Evolutionary conservation across 768 basidiomycete species (phyloP), one percentile per base, ranked within the genome.

Genomic region (Calocybe gangraenosa): DNA sequence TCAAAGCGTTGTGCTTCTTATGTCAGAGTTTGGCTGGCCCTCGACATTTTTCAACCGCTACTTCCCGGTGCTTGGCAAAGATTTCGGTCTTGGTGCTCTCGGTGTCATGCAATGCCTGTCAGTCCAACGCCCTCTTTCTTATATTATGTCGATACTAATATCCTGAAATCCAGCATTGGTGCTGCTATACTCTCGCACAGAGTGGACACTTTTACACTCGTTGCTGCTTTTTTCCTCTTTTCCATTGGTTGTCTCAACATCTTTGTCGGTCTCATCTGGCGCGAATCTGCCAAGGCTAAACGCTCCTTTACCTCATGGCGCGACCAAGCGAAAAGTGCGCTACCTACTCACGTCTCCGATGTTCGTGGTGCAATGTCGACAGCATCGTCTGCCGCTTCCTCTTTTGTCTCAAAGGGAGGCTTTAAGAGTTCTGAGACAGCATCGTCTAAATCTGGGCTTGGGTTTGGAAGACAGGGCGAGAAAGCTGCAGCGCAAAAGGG

Each of bases 211-310:
- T 94, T 95, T 70, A 82, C 91, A 17, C 87, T 94, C 59, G 92
- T 92, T 50, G 75, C 91, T 3, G 91, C 87, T 37, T 94, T 94
- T 74, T 84, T 95, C 72, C 78, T 95, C 49, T 95, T 95, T 70
- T 76, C 90, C 41, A 58, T 95, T 47, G 92, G 92, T n/a, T 92
- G 89, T 65, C 65, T 95, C 44, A 92, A 95, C 69, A 81, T 92
- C 54, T 62, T 92, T 47, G 71, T 82, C 50, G 86, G 86, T 33
- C 75, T 89, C 53, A 75, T 85, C 60, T 87, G 82, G 74, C 79
- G 82, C 44, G 71, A 75, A 53, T 71, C 69, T 1, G 80, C 78
- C 46, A 84, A 82, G 54, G 48, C 64, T 15, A 81, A 79, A 53
- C 78, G 84, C 15, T 82, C 79, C 45, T 65, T 89, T 54, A 79